Base-by-base conservation (phyloP, 1,284 basidiomycete genomes). In the Lentinus polychrous region DNA sequence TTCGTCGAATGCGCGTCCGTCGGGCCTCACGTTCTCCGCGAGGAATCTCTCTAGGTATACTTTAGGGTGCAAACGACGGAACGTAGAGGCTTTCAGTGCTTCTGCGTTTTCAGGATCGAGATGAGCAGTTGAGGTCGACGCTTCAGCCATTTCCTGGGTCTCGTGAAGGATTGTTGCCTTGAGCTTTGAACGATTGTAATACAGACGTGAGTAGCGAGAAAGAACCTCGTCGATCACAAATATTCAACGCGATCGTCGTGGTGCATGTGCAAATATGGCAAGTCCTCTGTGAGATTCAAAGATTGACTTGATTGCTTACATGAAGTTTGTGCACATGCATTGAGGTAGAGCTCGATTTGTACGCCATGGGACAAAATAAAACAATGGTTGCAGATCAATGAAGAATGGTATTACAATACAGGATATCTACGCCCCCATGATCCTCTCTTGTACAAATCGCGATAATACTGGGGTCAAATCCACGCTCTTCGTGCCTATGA, bases 41-140 rank as follows among this genome's bases (percentile, higher is more conserved):
- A 93, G 65, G 63, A 91, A 94, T 22, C 86, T 75, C 58, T 89
- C 81, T 41, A 93, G 77, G 63, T 93, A 94, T 18, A 81, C 75
- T 38, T 77, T 76, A 0, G 91, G 91, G 60, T 93, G 89, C 1
- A 94, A 73, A 3, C 89, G 80, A 61, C 90, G 84, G 67, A 91
- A 94, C 8, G 85, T 81, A 1, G 80, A 74, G 0, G 85, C 83
- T 60, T 80, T 79, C 36, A 79, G 67, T 14, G 61, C 55, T 36
- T 62, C 63, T 38, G 53, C 49, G 39, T 57, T 59, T 22, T 55
- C 48, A 15, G 53, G 36, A 15, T 48, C 38, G 15, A 37, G 15
- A n/a, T 37, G n/a, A 17, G 14, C 23, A 17, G 27, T 41, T 17
- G 61, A 54, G 17, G 49, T 49, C 2, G 52, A 50, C 8, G 54